Evolutionary conservation across 768 basidiomycete genomes (phyloP).

Genomic region (Amanita pallidorosea): DNA sequence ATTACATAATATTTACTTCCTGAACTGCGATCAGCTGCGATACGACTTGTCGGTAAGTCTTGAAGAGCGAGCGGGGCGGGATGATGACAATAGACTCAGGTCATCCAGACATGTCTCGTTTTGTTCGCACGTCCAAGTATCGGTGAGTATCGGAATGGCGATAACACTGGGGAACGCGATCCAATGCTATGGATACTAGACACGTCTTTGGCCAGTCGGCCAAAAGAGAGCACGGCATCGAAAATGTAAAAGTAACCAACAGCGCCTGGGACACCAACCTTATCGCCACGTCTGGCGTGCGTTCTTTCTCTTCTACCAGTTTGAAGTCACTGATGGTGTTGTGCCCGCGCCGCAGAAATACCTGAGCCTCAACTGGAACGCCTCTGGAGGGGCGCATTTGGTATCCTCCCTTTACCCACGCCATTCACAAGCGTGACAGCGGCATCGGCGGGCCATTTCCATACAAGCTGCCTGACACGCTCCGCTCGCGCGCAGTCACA

Average conservation of each 20-base stretch:
- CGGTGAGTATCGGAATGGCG: conserved; percentile 34
- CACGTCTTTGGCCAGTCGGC: conserved; percentile 87
- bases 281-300: conserved; percentile 57
- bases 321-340: conserved; percentile 6
- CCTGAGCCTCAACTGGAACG: conserved; percentile 90
- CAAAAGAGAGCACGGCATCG: conserved; percentile 74
- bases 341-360: conserved; percentile 42
- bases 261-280: conserved; percentile 97
- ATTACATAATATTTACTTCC: background rate
- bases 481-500: conserved; percentile 83
- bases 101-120: conserved; percentile 60
- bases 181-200: conserved; percentile 27
- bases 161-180: conserved; percentile 7
- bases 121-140: conserved; percentile 82
- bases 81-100: background rate
- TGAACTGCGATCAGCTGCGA: background rate
- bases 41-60: background rate
- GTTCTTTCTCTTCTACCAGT: background rate
- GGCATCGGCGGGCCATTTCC: conserved; percentile 30
- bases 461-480: conserved; percentile 80
- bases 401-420: conserved; percentile 83
- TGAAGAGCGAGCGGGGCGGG: background rate
- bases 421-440: conserved; percentile 42
- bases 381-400: conserved; percentile 91
- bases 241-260: conserved; percentile 79